phyloP scores from a whole-genome alignment of 2,329 filamentous ascomycete genomes.

The Thermochaetoides dissita region DNA sequence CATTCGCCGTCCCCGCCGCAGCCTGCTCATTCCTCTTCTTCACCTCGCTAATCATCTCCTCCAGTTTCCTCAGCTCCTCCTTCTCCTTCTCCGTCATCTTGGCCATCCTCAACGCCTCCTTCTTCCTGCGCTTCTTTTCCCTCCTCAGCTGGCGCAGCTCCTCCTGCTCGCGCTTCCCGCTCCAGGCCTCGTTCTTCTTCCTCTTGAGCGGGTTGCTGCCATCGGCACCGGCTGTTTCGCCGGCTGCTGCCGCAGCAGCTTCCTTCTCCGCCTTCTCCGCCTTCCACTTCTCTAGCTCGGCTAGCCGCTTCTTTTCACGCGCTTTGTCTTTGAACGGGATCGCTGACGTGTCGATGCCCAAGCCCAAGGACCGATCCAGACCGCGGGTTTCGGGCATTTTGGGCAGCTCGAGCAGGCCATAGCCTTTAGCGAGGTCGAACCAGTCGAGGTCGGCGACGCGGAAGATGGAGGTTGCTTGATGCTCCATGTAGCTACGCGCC shows the following conservation, averaged over 20 bases:
- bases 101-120: constrained; percentile 47
- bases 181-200: constrained; percentile 58
- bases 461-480: constrained; percentile 86
- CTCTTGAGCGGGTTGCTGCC: constrained; percentile 35
- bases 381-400: constrained; percentile 82
- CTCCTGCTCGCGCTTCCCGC: constrained; percentile 52
- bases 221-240: constrained; percentile 19
- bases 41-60: constrained; percentile 51
- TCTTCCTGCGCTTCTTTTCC: constrained; percentile 23
- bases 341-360: constrained; percentile 51
- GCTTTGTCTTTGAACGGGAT: constrained; percentile 60
- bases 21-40: constrained; percentile 40
- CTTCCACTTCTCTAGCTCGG: constrained; percentile 37
- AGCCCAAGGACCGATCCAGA: constrained; percentile 45
- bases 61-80: constrained; percentile 46
- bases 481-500: constrained; percentile 82
- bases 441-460: constrained; percentile 70
- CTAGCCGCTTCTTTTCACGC: constrained; percentile 50
- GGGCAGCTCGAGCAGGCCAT: constrained; percentile 75
- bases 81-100: constrained; percentile 60
- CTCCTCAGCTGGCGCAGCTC: constrained; percentile 36
- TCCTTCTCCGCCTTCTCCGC: constrained; percentile 24
- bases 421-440: constrained; percentile 64
- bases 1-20: constrained; percentile 20
- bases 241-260: constrained; percentile 20